Evolutionary conservation across 306 rosid species (phyloP).

Genomic region (Cajanus cajan): DNA sequence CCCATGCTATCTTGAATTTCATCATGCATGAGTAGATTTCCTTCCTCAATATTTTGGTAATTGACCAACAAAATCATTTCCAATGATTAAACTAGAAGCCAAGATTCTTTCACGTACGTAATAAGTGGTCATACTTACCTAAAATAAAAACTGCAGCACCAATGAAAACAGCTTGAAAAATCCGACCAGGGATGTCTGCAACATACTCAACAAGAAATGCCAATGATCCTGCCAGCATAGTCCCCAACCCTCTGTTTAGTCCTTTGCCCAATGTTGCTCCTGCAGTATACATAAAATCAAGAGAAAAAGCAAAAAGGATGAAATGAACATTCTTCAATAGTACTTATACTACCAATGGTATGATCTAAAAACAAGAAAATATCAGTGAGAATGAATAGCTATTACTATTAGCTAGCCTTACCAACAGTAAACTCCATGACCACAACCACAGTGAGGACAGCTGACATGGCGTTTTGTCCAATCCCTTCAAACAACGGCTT

Average conservation of each 20-base stretch:
- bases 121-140: slow-evolving; percentile 43
- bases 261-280: slow-evolving; percentile 97
- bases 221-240: slow-evolving; percentile 74
- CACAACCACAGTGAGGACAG: slow-evolving; percentile 93
- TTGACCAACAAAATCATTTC: neutral
- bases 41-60: neutral
- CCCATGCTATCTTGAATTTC: neutral
- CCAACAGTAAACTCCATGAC: slow-evolving; percentile 94
- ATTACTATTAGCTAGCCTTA: neutral
- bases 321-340: neutral
- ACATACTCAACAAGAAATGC: slow-evolving; percentile 69
- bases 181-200: slow-evolving; percentile 47
- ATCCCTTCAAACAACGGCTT: slow-evolving; percentile 67
- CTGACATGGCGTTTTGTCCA: slow-evolving; percentile 81
- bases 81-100: neutral
- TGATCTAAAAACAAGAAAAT: neutral
- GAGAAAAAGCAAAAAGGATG: neutral
- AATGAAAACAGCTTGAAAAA: slow-evolving; percentile 65
- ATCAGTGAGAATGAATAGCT: neutral
- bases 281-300: slow-evolving; percentile 24
- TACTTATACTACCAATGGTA: neutral
- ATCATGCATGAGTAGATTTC: neutral
- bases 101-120: neutral
- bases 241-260: slow-evolving; percentile 88
- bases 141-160: slow-evolving; percentile 74